Base-by-base conservation (phyloP, 2,329 filamentous ascomycete genomes). In the Calonectria multiphialidica region DNA sequence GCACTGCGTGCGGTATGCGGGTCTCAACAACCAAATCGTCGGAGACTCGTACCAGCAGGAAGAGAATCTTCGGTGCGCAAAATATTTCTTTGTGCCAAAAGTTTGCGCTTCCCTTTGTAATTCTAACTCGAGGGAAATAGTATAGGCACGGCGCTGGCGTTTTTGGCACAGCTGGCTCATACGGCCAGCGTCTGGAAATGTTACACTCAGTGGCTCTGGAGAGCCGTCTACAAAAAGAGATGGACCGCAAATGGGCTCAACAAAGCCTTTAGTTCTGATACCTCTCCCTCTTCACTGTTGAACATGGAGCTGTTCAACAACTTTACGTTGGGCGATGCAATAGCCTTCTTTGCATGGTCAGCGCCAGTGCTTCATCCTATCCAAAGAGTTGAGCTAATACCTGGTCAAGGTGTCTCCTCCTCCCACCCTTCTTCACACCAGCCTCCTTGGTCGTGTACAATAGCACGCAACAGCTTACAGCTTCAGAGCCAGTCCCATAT, bases 161-260 rank as follows among this genome's bases (percentile, higher is more conserved):
- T 66, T 23, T 5, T 66, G 23, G 45, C 68, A 12, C 68, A 71
- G 13, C 13, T 71, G 21, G 49, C 68, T 2, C 68, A 61, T 10
- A 66, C 62, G n/a, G 28, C 68, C 1, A 66, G 68, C 25, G 68
- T 71, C 16, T 71, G 68, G 68, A 71, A 62, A 50, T 62, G 44
- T 2, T 71, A 55, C 42, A 71, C 68, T 1, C 62, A 71, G 44
- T 71, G 68, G 62, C 68, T 71, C 9, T 71, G 68, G 63, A 50
- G 23, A 44, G 50, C 68, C 7, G 68, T 71, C 44, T 71, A 71
- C 44, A 33, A 23, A n/a, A 45, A 33, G 12, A 33, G 8, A 2
- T 71, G 68, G 62, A 71, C 68, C 5, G 62, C 62, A 37, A 62
- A 66, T 12, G 68, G 68, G 21, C 42, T 66, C 30, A 71, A 71